Evolutionary conservation across 2,329 filamentous ascomycete species (phyloP), one percentile per base, ranked within the genome.

Genomic region (Alternaria tenuissima): DNA sequence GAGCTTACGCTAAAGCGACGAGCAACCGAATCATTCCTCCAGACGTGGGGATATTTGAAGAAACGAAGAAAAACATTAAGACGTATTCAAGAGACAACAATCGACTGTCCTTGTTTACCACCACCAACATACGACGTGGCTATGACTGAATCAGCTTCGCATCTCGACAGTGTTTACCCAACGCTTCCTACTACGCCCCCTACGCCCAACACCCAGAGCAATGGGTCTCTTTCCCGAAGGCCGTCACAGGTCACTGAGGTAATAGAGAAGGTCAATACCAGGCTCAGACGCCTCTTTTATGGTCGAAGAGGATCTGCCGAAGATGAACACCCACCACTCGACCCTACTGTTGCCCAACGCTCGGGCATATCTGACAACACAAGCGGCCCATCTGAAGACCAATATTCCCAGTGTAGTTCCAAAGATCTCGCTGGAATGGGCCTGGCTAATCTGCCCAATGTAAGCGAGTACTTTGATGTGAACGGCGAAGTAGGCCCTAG

Each of bases 401-500:
- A n/a, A 9, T 38, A 38, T 6, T 3, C 26, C 14, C 36, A 49
- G 14, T 5, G n/a, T 38, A 12, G 12, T 22, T 38, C 28, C 7
- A 36, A 49, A 11, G 11, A 49, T 36, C 5, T 11, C 14, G 43
- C 42, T 2, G 46, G 44, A 42, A 52, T 30, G 22, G 54, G 58
- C 5, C 16, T 38, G 28, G 49, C 36, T 38, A 12, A 26, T 34
- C 39, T 61, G 28, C 58, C 58, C 9, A 56, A 53, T 52, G 58
- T 61, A 57, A 61, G 58, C 36, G 28, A 47, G 12, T 28, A 43
- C 47, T 48, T 48, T 20, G 53, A 61, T 32, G 14, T 43, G 9
- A 57, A 36, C 41, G 54, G 58, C 53, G 48, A 61, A 41, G 41
- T 48, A 28, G 58, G 53, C 20, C 56, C 54, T 49, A 52, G 58